Conservation (phyloP, 2,329 filamentous ascomycete species). For the Exophiala bonariae region DNA sequence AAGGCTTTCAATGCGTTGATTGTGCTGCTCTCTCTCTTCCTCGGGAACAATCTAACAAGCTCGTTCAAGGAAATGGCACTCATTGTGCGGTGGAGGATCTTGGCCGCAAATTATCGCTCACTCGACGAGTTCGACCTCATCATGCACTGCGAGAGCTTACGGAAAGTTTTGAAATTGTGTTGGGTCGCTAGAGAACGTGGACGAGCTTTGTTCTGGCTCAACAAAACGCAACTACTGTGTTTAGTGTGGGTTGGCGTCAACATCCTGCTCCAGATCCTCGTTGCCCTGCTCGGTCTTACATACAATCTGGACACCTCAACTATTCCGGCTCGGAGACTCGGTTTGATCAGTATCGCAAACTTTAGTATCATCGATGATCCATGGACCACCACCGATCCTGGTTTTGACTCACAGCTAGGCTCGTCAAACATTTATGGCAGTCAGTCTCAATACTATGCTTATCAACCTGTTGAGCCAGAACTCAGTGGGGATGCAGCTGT, state of each 20-base stretch:
- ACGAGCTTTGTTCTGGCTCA: slow-evolving; percentile 17
- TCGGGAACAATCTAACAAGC: slow-evolving; percentile 23
- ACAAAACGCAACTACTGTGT: slow-evolving; percentile 24
- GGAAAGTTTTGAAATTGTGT: slow-evolving; percentile 24
- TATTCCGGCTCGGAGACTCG: slow-evolving; percentile 76
- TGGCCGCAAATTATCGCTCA: slow-evolving; percentile 25
- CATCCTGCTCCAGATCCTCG: slow-evolving; percentile 22
- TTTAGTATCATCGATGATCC: slow-evolving; percentile 68
- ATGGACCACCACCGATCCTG: slow-evolving; percentile 14
- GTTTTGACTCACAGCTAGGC: slow-evolving; percentile 17
- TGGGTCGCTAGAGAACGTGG: slow-evolving; percentile 18
- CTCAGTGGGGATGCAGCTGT: too few relatives aligned
- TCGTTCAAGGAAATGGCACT: slow-evolving; percentile 24
- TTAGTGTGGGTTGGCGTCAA: slow-evolving; percentile 22
- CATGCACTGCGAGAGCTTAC: slow-evolving; percentile 26
- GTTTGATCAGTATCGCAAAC: slow-evolving; percentile 90
- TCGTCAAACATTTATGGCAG: slow-evolving; percentile 24
- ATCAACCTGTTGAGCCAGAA: slow-evolving; percentile 9
- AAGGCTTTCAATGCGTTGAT: slow-evolving; percentile 29
- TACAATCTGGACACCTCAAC: slow-evolving; percentile 25
- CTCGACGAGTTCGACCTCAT: slow-evolving; percentile 28
- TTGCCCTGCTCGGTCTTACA: slow-evolving; percentile 27
- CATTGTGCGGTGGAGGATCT: slow-evolving; percentile 27
- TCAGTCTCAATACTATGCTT: slow-evolving; percentile 23
- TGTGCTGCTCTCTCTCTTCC: slow-evolving; percentile 22